Conservation (phyloP, 1,284 basidiomycete genomes). For the Cryptococcus sp. region DNA sequence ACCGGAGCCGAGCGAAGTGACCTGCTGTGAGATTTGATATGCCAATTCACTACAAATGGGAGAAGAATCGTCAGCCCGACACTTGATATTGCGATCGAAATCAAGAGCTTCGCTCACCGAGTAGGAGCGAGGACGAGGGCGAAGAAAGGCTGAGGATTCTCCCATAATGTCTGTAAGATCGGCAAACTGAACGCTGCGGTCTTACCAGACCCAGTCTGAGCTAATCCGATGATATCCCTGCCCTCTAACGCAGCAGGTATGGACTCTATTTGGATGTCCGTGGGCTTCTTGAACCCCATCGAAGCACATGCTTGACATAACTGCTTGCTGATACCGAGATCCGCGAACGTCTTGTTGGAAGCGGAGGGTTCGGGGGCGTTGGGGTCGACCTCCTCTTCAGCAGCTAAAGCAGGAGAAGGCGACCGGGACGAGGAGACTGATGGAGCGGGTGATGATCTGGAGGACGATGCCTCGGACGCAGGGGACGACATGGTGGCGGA, state of each 20-base stretch:
- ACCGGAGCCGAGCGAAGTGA: constrained; percentile 87
- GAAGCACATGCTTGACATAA: constrained; percentile 82
- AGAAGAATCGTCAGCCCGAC: too few relatives aligned
- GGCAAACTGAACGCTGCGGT: constrained; percentile 97
- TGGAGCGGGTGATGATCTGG: constrained; percentile 16
- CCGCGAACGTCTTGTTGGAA: constrained; percentile 54
- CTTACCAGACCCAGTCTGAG: constrained; percentile 96
- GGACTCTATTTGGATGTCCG: constrained; percentile 86
- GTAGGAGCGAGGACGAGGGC: constrained; percentile 95
- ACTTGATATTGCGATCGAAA: neutral
- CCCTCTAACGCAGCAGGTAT: constrained; percentile 89
- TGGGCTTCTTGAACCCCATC: constrained; percentile 82
- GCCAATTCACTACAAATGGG: constrained; percentile 72
- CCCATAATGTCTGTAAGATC: constrained; percentile 95
- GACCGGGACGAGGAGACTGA: constrained; percentile 17
- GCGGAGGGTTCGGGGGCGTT: constrained; percentile 21
- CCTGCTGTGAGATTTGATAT: constrained; percentile 97
- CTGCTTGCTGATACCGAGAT: constrained; percentile 83
- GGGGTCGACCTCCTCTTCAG: constrained; percentile 11
- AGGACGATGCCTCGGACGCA: constrained; percentile 24
- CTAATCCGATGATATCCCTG: constrained; percentile 95
- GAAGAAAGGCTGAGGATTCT: constrained; percentile 90
- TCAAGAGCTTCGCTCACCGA: constrained; percentile 52
- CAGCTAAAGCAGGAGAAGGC: constrained; percentile 14
- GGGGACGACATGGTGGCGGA: constrained; percentile 18